Conservation (phyloP, 164 flowering plant species). For the Tetracentron sinense region DNA sequence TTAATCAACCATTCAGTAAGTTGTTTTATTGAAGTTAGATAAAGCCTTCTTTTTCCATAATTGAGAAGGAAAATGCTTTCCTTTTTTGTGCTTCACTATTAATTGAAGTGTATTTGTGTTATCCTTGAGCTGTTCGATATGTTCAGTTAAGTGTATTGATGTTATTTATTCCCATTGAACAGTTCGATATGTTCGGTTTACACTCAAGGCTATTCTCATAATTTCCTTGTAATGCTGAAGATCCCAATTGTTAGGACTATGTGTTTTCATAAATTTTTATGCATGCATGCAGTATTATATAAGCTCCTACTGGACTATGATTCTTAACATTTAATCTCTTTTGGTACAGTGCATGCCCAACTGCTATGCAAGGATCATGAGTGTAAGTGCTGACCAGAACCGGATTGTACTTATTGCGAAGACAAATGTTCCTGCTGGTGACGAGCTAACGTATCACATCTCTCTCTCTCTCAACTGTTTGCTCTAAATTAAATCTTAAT, state of each 20-base stretch:
- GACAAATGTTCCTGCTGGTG: slow-evolving; percentile 73
- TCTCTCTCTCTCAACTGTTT: slow-evolving; percentile 19
- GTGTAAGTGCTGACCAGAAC: slow-evolving; percentile 65
- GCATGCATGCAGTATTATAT: background rate
- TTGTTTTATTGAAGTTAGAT: background rate
- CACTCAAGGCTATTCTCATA: too few relatives aligned
- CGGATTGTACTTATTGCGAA: slow-evolving; percentile 92
- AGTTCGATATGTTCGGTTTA: too few relatives aligned
- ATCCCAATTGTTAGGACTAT: too few relatives aligned
- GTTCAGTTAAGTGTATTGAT: too few relatives aligned
- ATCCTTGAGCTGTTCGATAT: too few relatives aligned
- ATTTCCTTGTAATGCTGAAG: background rate
- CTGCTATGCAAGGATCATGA: slow-evolving; percentile 96
- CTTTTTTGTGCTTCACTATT: too few relatives aligned
- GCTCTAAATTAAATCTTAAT: too few relatives aligned
- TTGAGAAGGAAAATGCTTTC: background rate
- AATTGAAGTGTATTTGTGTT: too few relatives aligned
- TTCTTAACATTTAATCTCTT: slow-evolving; percentile 3
- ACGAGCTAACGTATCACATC: slow-evolving; percentile 79
- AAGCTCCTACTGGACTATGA: slow-evolving; percentile 3
- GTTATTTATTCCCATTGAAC: background rate
- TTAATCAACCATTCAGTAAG: slow-evolving; percentile 93
- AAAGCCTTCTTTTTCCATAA: too few relatives aligned
- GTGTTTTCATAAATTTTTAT: background rate
- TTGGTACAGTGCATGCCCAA: slow-evolving; percentile 85